Evolutionary conservation across 257 asterid genomes (phyloP).

Genomic region (Ligustrum vulgare): DNA sequence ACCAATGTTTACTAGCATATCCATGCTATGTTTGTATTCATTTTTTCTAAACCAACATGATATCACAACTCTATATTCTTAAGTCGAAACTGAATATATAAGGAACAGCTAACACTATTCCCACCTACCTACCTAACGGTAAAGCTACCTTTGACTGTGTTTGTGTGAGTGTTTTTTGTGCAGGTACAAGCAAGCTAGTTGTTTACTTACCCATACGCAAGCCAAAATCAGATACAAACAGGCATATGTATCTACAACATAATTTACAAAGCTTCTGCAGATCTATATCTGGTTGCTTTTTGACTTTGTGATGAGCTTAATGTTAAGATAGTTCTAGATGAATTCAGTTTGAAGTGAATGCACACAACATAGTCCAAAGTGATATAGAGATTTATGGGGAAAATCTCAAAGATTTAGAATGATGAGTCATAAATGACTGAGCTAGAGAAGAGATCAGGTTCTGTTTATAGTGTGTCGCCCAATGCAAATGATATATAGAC

Average conservation of each 20-base stretch:
- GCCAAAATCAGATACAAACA: background rate
- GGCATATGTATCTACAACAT: background rate
- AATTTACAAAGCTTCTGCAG: background rate
- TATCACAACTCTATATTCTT: background rate
- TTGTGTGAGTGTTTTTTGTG: background rate
- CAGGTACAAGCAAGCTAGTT: background rate
- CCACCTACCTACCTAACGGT: background rate
- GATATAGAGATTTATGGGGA: background rate
- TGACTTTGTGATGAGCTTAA: background rate
- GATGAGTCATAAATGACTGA: background rate
- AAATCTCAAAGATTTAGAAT: background rate
- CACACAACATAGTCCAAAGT: background rate
- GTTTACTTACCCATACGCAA: background rate
- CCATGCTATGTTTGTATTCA: background rate
- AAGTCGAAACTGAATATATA: background rate
- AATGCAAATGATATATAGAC: background rate
- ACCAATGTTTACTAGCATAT: background rate
- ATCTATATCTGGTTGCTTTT: background rate
- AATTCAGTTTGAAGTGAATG: background rate
- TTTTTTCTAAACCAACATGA: background rate
- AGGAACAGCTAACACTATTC: background rate
- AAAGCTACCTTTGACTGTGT: background rate
- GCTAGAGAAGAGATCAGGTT: background rate
- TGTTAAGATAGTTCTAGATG: background rate
- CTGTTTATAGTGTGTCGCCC: background rate